Conservation (phyloP, 768 basidiomycete genomes). For the Rubroboletus pulcherrimus region DNA sequence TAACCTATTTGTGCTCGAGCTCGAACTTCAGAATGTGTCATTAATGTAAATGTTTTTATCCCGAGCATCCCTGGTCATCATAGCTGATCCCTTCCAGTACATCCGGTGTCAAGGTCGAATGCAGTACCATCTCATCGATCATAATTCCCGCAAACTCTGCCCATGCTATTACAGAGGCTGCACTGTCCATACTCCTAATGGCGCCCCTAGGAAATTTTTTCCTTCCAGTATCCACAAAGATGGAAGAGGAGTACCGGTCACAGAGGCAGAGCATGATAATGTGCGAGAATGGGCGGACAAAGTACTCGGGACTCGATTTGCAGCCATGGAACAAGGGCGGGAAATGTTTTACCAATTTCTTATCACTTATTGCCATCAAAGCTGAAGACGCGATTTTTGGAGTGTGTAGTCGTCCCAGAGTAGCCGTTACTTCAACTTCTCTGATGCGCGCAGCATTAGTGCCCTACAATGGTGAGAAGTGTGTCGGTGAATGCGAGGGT, state of each 20-base stretch:
- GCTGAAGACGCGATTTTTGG: conserved; percentile 51
- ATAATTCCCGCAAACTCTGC: conserved; percentile 70
- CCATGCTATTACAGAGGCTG: conserved; percentile 76
- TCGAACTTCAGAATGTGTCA: conserved; percentile 78
- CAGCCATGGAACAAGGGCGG: conserved; percentile 54
- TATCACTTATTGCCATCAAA: conserved; percentile 25
- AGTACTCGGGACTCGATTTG: conserved; percentile 70
- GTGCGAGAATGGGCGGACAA: conserved; percentile 67
- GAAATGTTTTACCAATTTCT: conserved; percentile 37
- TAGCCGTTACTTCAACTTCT: conserved; percentile 85
- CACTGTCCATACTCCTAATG: conserved; percentile 70
- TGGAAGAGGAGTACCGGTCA: conserved; percentile 61
- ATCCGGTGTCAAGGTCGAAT: conserved; percentile 74
- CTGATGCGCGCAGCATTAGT: conserved; percentile 91
- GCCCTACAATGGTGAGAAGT: conserved; percentile 95
- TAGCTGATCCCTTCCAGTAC: conserved; percentile 50
- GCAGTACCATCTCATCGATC: conserved; percentile 53
- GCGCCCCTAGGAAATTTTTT: conserved; percentile 67
- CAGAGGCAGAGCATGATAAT: conserved; percentile 55
- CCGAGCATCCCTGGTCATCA: not conserved
- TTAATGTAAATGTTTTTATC: conserved; percentile 57
- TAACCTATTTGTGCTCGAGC: conserved; percentile 90
- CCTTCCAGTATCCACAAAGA: conserved; percentile 66
- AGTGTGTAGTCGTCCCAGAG: conserved; percentile 81
- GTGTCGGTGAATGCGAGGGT: conserved; percentile 23